phyloP scores from a whole-genome alignment of 2,329 filamentous ascomycete genomes.

The Cytospora paraplurivora region DNA sequence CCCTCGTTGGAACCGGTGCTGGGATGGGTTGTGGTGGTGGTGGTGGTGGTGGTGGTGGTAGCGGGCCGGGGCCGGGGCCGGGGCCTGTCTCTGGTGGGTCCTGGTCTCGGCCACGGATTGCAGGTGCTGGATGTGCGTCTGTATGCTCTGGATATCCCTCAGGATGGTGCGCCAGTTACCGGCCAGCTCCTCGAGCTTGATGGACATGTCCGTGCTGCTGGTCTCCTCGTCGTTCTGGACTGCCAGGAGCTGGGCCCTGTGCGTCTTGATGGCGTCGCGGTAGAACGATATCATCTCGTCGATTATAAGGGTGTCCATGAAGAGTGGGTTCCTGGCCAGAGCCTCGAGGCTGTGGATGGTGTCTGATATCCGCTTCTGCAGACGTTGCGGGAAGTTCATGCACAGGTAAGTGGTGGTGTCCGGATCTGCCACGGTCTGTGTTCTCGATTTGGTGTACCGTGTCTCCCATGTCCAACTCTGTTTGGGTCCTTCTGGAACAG shows the following conservation, averaged over 20 bases:
- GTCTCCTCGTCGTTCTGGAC: constrained; percentile 26
- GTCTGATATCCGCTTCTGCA: constrained; percentile 23
- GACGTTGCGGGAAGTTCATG: constrained; percentile 19
- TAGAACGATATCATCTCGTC: constrained; percentile 28
- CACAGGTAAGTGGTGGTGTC: constrained; percentile 24
- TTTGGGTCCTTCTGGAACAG: constrained; percentile 7
- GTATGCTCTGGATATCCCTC: constrained; percentile 17
- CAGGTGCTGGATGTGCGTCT: constrained; percentile 24
- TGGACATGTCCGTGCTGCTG: constrained; percentile 22
- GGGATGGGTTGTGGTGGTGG: neutral
- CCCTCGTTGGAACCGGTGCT: constrained; percentile 1
- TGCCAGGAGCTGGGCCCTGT: constrained; percentile 26
- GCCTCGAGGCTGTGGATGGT: constrained; percentile 23
- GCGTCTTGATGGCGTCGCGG: constrained; percentile 25
- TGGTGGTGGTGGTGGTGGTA: neutral
- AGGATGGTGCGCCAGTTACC: constrained; percentile 26
- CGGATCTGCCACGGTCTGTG: constrained; percentile 22
- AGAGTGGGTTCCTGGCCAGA: constrained; percentile 24
- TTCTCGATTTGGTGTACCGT: constrained; percentile 21
- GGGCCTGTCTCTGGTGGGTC: neutral
- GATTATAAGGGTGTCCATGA: constrained; percentile 28
- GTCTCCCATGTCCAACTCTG: constrained; percentile 27
- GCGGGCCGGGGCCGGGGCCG: neutral
- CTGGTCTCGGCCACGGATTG: constrained; percentile 17
- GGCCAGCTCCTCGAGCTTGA: constrained; percentile 24